Base-by-base conservation (phyloP, 2,329 filamentous ascomycete species). In the Paecilomyces dactylethromorphus region DNA sequence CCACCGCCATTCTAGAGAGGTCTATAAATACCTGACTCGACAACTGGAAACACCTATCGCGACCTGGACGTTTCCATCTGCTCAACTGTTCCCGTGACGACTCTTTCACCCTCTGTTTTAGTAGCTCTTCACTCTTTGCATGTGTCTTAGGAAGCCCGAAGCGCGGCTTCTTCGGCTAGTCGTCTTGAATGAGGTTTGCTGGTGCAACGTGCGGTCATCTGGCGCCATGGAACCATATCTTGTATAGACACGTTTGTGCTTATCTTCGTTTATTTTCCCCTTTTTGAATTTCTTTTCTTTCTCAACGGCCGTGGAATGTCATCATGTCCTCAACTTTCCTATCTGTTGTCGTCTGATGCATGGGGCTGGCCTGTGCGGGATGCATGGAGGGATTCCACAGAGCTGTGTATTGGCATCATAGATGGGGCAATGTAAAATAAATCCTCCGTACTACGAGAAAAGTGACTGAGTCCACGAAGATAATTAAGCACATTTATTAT, bases 1-100 rank as follows among this genome's bases (percentile, higher is more conserved):
- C 74, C 76, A 60, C 79, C 81, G 61, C 81, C 81, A 56, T 80
- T 80, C 70, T 81, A 79, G 74, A 62, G 59, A 53, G 55, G 57
- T 54, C 55, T 58, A 26, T 22, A 35, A 24, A 50, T 55, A 51
- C 29, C 52, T 58, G 58, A 53, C 60, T 62, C 59, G 55, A 56
- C 57, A 53, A 39, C 22, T n/a, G 26, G 13, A 11, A 50, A 32
- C 3, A 26, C 15, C 39, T 22, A 26, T 18, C 21, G 24, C 54
- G 49, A 21, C 31, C 18, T 2, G 50, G 59, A 58, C 58, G 54
- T 56, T 50, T 61, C 49, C 52, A 56, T 58, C 54, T 56, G 22
- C 59, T 57, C 60, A 58, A 61, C 60, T 57, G 61, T 66, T 65
- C 65, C 67, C 64, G 70, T 68, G 62, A 68, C 64, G 51, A 32